phyloP scores from a whole-genome alignment of 2,329 filamentous ascomycete genomes.

The Knoxdaviesia capensis region DNA sequence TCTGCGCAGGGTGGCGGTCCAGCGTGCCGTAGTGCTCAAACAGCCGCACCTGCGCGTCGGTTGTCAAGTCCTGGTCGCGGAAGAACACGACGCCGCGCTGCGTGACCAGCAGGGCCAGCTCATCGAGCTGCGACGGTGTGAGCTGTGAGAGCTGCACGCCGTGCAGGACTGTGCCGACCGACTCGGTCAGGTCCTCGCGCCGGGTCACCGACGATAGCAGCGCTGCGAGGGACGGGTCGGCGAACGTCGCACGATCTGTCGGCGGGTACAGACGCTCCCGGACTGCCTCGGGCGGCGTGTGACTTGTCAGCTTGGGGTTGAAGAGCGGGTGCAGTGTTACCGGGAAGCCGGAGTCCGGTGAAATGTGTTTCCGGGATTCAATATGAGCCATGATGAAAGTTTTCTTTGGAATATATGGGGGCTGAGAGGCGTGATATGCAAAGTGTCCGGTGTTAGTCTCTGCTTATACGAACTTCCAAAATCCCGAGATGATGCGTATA shows the following conservation, averaged over 20 bases:
- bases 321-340: conserved; percentile 23
- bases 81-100: conserved; percentile 28
- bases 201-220: conserved; percentile 17
- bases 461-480: too few species aligned
- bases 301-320: conserved; percentile 21
- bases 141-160: conserved; percentile 23
- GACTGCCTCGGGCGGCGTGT: conserved; percentile 16
- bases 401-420: too few species aligned
- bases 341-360: conserved; percentile 25
- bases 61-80: conserved; percentile 24
- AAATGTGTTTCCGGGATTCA: conserved; percentile 24
- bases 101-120: conserved; percentile 24
- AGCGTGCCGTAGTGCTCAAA: conserved; percentile 27
- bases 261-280: conserved; percentile 2
- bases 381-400: conserved; percentile 10
- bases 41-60: conserved; percentile 18
- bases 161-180: conserved; percentile 18
- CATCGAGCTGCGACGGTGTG: conserved; percentile 23
- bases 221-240: conserved; percentile 22
- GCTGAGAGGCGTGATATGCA: too few species aligned
- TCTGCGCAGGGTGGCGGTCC: conserved; percentile 25
- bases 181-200: conserved; percentile 19
- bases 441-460: too few species aligned
- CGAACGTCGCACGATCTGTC: conserved; percentile 16
- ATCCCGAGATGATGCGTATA: too few species aligned